phyloP scores from a whole-genome alignment of 345 rosid genomes.

The Brassica juncea region DNA sequence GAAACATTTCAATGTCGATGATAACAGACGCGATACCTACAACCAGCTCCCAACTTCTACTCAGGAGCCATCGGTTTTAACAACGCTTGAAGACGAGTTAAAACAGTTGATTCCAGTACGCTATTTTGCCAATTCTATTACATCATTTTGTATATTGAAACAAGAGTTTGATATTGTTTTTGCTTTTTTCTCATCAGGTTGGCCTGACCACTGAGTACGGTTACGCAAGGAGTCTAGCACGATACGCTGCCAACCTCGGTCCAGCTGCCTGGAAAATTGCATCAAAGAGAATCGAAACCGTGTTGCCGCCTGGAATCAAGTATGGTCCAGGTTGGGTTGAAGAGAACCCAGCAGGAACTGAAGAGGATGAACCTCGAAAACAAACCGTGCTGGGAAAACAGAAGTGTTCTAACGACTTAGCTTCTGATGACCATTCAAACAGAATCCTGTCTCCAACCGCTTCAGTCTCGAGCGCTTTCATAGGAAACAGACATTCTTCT shows the following conservation, averaged over 20 bases:
- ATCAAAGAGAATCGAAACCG: slow-evolving; percentile 62
- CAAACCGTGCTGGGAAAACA: slow-evolving; percentile 30
- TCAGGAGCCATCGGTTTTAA: slow-evolving; percentile 47
- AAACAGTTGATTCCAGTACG: slow-evolving; percentile 82
- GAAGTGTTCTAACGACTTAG: slow-evolving; percentile 37
- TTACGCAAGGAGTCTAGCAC: slow-evolving; percentile 86
- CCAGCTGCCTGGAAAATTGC: slow-evolving; percentile 78
- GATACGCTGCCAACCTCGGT: slow-evolving; percentile 82
- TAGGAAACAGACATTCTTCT: slow-evolving; percentile 43
- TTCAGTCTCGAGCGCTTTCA: slow-evolving; percentile 42
- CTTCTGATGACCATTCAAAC: slow-evolving; percentile 44
- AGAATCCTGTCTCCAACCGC: slow-evolving; percentile 49
- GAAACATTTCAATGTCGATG: slow-evolving; percentile 74
- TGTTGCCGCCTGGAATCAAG: slow-evolving; percentile 60
- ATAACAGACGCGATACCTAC: slow-evolving; percentile 77
- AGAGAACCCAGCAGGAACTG: slow-evolving; percentile 49
- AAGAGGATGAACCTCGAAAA: slow-evolving; percentile 45
- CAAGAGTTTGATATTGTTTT: not conserved
- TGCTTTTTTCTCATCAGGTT: slow-evolving; percentile 51
- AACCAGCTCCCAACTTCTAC: slow-evolving; percentile 43
- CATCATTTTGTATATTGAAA: not conserved
- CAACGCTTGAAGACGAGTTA: slow-evolving; percentile 59
- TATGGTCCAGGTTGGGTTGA: slow-evolving; percentile 87
- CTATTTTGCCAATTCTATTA: slow-evolving; percentile 8
- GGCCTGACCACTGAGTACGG: slow-evolving; percentile 73